Percentiles rank a stretch among this genome's conserved stretches.
These are phyloP conservation scores for Globisporangium paddicum DNA, from an alignment of 352 stramenopile genomes.

Conservation along the genomic window DNA sequence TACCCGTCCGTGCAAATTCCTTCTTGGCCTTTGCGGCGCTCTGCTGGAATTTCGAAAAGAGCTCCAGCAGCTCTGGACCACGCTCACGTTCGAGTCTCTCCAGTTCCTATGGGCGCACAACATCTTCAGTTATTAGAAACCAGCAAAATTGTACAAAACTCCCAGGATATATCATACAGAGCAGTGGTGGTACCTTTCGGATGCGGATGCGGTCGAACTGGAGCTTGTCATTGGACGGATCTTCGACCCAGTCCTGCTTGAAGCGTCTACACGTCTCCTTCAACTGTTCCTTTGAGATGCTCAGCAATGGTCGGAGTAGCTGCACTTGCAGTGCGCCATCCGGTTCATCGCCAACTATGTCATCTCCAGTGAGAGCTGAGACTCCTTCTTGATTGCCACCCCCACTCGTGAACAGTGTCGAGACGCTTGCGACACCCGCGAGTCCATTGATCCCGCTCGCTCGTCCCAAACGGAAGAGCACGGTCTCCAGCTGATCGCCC, in stretches of 20 bases:
- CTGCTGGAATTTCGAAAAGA: slow-evolving; percentile 44
- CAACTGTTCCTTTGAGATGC: slow-evolving; percentile 49
- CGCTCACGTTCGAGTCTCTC: slow-evolving; percentile 36
- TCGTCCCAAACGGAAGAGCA: slow-evolving; percentile 71
- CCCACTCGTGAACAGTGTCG: slow-evolving; percentile 19
- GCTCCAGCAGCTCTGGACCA: slow-evolving; percentile 30
- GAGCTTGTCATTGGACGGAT: slow-evolving; percentile 76
- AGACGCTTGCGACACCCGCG: slow-evolving; percentile 44
- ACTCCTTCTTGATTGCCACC: not conserved
- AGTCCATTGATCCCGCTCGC: slow-evolving; percentile 75
- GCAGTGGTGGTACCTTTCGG: slow-evolving; percentile 39
- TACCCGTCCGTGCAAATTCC: slow-evolving; percentile 42
- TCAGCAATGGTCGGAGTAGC: slow-evolving; percentile 62
- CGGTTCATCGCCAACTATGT: not conserved
- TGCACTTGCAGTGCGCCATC: slow-evolving; percentile 6
- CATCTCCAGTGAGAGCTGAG: not conserved
- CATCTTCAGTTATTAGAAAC: no score
- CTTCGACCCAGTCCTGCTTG: slow-evolving; percentile 70
- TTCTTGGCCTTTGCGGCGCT: slow-evolving; percentile 41
- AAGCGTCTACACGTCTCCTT: slow-evolving; percentile 72
- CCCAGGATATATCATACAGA: not conserved
- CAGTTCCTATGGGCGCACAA: slow-evolving; percentile 53
- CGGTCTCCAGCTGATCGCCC: slow-evolving; percentile 78
- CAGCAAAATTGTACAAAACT: no score
- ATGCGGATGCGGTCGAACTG: slow-evolving; percentile 81